Conservation (phyloP, 2,329 filamentous ascomycete genomes). For the Iodosphaeria phyllophila region DNA sequence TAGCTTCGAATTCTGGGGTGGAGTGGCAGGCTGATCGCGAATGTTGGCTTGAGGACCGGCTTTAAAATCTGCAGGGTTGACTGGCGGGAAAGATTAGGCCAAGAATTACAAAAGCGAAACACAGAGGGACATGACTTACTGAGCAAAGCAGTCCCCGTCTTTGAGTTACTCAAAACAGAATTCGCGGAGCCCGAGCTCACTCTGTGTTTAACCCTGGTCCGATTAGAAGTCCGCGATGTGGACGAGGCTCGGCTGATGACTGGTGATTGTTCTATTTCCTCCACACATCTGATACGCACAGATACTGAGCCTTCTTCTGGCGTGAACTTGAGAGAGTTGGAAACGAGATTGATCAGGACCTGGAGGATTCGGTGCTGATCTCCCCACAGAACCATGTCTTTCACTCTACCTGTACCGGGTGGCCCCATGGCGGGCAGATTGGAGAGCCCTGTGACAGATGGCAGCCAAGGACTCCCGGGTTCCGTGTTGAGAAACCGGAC, state of each 20-base stretch:
- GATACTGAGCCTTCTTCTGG: slow-evolving; percentile 56
- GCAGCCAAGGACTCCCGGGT: slow-evolving; percentile 7
- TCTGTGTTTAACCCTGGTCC: too few relatives aligned
- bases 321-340: slow-evolving; percentile 85
- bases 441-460: slow-evolving; percentile 14
- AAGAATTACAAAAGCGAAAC: too few relatives aligned
- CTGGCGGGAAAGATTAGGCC: too few relatives aligned
- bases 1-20: slow-evolving; percentile 43
- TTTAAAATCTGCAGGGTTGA: slow-evolving; percentile 43
- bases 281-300: slow-evolving; percentile 56
- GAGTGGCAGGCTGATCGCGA: slow-evolving; percentile 36
- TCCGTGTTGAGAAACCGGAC: slow-evolving; percentile 48
- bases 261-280: slow-evolving; percentile 29
- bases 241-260: slow-evolving; percentile 33
- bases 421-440: slow-evolving; percentile 41
- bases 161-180: too few relatives aligned
- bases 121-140: too few relatives aligned
- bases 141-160: too few relatives aligned
- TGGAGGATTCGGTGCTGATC: slow-evolving; percentile 82
- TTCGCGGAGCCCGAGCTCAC: too few relatives aligned
- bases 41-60: slow-evolving; percentile 25
- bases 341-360: slow-evolving; percentile 84
- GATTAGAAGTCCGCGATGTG: slow-evolving; percentile 25
- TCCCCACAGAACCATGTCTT: slow-evolving; percentile 82
- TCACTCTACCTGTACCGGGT: slow-evolving; percentile 46